Evolutionary conservation across 495 filamentous ascomycete genomes (phyloP).

Genomic region (Ramalina peruviana): DNA sequence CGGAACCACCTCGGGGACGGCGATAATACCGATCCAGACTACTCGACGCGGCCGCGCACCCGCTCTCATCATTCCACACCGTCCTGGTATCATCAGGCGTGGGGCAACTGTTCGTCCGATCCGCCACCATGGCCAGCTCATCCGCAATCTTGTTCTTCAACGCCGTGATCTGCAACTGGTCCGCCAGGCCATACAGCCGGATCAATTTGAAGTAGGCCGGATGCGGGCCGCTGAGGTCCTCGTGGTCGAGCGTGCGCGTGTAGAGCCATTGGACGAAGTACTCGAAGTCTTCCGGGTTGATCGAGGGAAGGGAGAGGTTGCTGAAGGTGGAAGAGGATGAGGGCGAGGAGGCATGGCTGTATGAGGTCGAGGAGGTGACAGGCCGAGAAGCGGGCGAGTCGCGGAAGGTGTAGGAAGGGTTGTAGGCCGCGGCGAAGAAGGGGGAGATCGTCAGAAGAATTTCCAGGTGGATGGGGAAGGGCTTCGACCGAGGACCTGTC

Average conservation of each 20-base stretch:
- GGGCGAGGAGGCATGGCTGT: conserved; percentile 15
- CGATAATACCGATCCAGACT: background rate
- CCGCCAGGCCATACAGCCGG: conserved; percentile 30
- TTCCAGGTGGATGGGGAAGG: conserved; percentile 28
- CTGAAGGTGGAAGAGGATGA: conserved; percentile 15
- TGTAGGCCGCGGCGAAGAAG: conserved; percentile 36
- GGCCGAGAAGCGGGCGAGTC: conserved; percentile 18
- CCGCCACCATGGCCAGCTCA: conserved; percentile 24
- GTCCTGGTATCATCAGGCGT: conserved; percentile 32
- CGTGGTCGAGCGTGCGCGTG: conserved; percentile 19
- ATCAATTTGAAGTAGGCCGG: conserved; percentile 32
- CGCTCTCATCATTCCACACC: conserved; percentile 17
- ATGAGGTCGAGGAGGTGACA: conserved; percentile 13
- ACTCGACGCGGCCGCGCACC: background rate
- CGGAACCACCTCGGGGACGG: background rate
- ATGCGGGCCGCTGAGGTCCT: conserved; percentile 12
- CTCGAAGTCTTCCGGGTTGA: conserved; percentile 25
- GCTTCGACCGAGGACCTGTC: conserved; percentile 19
- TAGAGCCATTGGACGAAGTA: conserved; percentile 35
- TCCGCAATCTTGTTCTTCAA: conserved; percentile 27
- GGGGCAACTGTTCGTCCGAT: conserved; percentile 29
- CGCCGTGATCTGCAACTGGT: conserved; percentile 24
- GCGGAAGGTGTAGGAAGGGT: conserved; percentile 25
- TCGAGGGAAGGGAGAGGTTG: conserved; percentile 25
- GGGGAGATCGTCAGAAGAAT: conserved; percentile 28